Evolutionary conservation across 345 rosid genomes (phyloP).

Genomic region (Orychophragmus violaceus): DNA sequence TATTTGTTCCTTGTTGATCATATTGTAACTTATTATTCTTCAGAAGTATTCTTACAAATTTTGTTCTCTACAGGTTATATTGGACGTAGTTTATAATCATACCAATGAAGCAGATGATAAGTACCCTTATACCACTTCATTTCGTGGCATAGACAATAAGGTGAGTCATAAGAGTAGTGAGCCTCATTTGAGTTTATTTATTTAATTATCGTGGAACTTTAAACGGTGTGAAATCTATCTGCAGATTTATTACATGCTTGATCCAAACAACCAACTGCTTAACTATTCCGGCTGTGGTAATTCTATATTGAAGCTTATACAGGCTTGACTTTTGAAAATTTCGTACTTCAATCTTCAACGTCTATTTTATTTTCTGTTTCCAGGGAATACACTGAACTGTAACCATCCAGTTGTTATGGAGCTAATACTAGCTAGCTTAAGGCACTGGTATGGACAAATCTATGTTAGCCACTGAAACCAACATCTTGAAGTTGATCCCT

Average conservation of each 20-base stretch:
- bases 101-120: conserved; percentile 89
- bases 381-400: conserved; percentile 92
- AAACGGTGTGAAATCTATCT: conserved; percentile 15
- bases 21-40: neutral
- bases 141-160: conserved; percentile 96
- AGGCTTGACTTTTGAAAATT: conserved; percentile 4
- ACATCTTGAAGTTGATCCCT: too few relatives aligned
- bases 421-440: conserved; percentile 79
- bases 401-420: conserved; percentile 93
- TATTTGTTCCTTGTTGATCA: neutral
- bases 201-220: neutral
- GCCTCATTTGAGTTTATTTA: neutral
- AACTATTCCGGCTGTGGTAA: conserved; percentile 94
- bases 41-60: neutral
- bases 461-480: neutral
- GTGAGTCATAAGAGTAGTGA: conserved; percentile 26
- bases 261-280: conserved; percentile 53
- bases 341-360: neutral
- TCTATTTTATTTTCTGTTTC: conserved; percentile 26
- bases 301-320: neutral
- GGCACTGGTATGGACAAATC: conserved; percentile 66
- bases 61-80: conserved; percentile 53
- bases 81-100: conserved; percentile 96
- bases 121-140: conserved; percentile 80
- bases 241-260: conserved; percentile 92